Base-by-base conservation (phyloP, 2,329 filamentous ascomycete species). In the Grosmannia clavigera region DNA sequence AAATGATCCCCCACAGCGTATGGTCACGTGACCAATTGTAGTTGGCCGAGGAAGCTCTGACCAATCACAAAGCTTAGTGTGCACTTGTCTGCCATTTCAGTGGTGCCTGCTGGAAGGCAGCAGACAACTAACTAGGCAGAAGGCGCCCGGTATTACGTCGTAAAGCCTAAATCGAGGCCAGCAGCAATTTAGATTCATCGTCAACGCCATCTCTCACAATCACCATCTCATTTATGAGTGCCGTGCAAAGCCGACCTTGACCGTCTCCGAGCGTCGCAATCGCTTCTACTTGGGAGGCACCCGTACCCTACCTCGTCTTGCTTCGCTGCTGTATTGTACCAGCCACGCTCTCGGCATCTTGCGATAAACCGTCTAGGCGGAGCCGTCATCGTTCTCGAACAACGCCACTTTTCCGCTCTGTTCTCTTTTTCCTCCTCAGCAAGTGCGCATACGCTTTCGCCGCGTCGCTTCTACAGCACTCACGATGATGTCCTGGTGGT, bases 401-500 rank as follows among this genome's bases (percentile, higher is more conserved):
- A 43, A 43, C 40, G 29, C 31, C 53, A 19, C 53, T 16, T 40
- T 43, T 9, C 25, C 53, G 12, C 53, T 27, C 25, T 52, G 3
- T 9, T 33, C 27, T 31, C 11, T 31, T 27, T 5, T 3, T 29
- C 27, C 3, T 19, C 14, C 5, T 9, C 27, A 14, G 50, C 4
- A 9, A 3, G 14, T 14, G 5, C 50, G 7, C 4, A 29, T 52
- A 19, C 19, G 5, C 6, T 16, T 27, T 29, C 50, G 50, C 5
- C 12, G 3, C 25, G 12, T 9, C 50, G 25, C 27, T n/a, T 14
- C 4, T 22, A 11, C 35, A 16, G 27, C 5, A 38, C 4, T 12
- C 55, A 50, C 16, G 40, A 87, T 81, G 80, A 96, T 96, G 92
- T 86, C 90, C 71, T 91, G 92, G 80, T 99, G 92, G 92, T 97